Conservation (phyloP, 1,284 basidiomycete genomes). For the Schizophyllum commune region DNA sequence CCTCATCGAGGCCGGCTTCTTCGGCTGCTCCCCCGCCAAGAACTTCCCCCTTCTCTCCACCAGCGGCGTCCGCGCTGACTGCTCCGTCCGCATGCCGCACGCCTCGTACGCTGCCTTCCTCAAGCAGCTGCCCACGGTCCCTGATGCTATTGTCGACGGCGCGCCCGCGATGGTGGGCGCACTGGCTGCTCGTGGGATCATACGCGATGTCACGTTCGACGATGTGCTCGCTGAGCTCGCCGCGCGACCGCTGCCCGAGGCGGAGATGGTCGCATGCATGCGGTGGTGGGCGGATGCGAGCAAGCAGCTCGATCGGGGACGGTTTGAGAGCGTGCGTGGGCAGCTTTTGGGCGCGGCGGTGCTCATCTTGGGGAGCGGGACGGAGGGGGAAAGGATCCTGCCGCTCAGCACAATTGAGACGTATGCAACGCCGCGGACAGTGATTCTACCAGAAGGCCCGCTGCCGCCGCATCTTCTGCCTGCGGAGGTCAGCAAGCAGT, state of each 20-base stretch:
- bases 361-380: constrained; percentile 30
- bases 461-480: constrained; percentile 78
- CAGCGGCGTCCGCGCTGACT: constrained; percentile 64
- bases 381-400: constrained; percentile 45
- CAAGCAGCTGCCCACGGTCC: constrained; percentile 73
- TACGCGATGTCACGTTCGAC: constrained; percentile 78
- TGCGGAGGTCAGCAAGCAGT: constrained; percentile 55
- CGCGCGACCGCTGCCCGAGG: constrained; percentile 61
- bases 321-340: constrained; percentile 23
- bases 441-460: constrained; percentile 79
- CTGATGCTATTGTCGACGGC: constrained; percentile 56
- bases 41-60: constrained; percentile 77
- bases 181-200: constrained; percentile 60
- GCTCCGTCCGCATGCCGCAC: constrained; percentile 76
- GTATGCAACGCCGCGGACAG: constrained; percentile 66
- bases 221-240: constrained; percentile 84
- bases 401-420: constrained; percentile 65
- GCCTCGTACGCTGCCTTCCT: constrained; percentile 68
- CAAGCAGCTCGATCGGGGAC: not conserved
- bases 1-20: constrained; percentile 80
- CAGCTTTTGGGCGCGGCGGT: constrained; percentile 70
- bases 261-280: constrained; percentile 78
- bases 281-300: constrained; percentile 74
- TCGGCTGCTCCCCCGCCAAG: constrained; percentile 44
- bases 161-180: constrained; percentile 60